Evolutionary conservation across 768 basidiomycete genomes (phyloP).

Genomic region (Pisolithus tinctorius): DNA sequence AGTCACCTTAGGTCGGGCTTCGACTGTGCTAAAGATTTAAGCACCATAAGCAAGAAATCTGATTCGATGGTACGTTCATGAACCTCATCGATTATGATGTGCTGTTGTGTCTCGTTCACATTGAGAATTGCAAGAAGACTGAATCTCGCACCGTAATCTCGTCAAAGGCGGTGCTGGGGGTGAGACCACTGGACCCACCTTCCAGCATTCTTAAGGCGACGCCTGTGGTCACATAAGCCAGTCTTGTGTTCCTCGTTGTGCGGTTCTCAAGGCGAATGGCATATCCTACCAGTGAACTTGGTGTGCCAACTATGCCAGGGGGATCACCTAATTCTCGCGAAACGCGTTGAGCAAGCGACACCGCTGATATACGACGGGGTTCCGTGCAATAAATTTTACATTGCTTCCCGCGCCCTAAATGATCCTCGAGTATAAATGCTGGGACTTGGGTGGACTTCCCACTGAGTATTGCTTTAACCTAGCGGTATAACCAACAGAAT

Average conservation of each 20-base stretch:
- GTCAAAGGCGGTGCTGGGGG: slow-evolving; percentile 78
- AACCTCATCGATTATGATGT: slow-evolving; percentile 95
- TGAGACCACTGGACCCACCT: slow-evolving; percentile 60
- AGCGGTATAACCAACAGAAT: slow-evolving; percentile 25
- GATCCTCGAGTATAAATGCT: slow-evolving; percentile 87
- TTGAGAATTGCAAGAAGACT: slow-evolving; percentile 1
- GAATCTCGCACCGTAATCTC: slow-evolving; percentile 74
- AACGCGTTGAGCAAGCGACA: slow-evolving; percentile 90
- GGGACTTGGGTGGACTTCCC: slow-evolving; percentile 98
- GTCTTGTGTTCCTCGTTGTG: slow-evolving; percentile 67
- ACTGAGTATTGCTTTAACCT: slow-evolving; percentile 33
- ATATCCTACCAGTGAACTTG: slow-evolving; percentile 82
- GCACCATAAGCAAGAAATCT: slow-evolving; percentile 91
- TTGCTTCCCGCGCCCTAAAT: slow-evolving; percentile 67
- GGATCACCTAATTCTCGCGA: slow-evolving; percentile 89
- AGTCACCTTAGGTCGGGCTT: slow-evolving; percentile 79
- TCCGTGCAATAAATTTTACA: slow-evolving; percentile 96
- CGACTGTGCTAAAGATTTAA: slow-evolving; percentile 73
- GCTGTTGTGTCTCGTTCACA: slow-evolving; percentile 36
- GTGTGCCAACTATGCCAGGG: slow-evolving; percentile 68
- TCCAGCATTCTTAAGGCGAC: slow-evolving; percentile 98
- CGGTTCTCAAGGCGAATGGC: slow-evolving; percentile 90
- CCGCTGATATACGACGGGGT: slow-evolving; percentile 91
- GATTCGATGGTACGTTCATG: slow-evolving; percentile 97
- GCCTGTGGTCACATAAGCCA: slow-evolving; percentile 88